Conservation (phyloP, 2,329 filamentous ascomycete genomes). For the Nemania sp. region DNA sequence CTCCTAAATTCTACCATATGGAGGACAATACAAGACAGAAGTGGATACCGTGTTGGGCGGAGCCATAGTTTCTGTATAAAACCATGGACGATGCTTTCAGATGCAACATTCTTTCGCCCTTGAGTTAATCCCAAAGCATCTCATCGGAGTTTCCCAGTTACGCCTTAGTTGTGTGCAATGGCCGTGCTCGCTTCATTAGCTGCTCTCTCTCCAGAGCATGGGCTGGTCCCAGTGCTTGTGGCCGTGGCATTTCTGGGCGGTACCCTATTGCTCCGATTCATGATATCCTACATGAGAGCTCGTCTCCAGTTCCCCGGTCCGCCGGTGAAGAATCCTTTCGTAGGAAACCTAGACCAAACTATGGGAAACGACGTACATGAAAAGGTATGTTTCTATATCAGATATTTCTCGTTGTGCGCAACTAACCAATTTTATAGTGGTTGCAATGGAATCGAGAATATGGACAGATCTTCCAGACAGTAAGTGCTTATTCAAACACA, state of each 20-base stretch:
- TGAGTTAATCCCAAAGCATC: not conserved
- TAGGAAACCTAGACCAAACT: conserved; percentile 21
- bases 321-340: conserved; percentile 16
- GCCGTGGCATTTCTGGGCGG: conserved; percentile 8
- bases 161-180: conserved; percentile 9
- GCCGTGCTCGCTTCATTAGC: conserved; percentile 14
- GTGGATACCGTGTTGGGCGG: not conserved
- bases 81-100: not conserved
- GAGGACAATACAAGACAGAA: not conserved
- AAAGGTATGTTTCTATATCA: conserved; percentile 1
- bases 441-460: conserved; percentile 23
- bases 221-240: conserved; percentile 5
- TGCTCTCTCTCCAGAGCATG: conserved; percentile 12
- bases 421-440: conserved; percentile 15
- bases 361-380: conserved; percentile 22
- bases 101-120: not conserved
- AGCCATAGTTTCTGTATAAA: conserved; percentile 6
- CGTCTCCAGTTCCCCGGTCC: conserved; percentile 22
- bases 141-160: not conserved
- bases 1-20: not conserved
- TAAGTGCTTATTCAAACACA: not conserved
- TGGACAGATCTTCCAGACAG: conserved; percentile 22
- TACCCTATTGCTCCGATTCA: conserved; percentile 9
- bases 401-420: not conserved
- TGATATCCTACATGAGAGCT: conserved; percentile 18